Conservation (phyloP, 2,329 filamentous ascomycete species). For the Tolypocladium tundrense region DNA sequence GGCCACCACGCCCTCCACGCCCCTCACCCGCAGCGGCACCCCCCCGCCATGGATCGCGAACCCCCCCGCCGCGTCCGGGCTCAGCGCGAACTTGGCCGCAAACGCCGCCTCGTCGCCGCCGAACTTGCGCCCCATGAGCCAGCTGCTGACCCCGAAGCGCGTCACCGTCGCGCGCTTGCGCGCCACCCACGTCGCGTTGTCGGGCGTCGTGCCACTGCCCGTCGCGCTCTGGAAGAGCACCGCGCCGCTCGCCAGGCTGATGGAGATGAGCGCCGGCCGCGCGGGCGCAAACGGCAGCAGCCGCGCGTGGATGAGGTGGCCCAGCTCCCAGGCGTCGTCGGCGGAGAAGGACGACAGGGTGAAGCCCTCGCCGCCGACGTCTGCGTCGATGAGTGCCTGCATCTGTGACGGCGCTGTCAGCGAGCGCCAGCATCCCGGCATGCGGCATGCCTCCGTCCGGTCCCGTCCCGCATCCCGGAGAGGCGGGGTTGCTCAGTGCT, state of each 20-base stretch:
- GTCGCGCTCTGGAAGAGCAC: constrained; percentile 62
- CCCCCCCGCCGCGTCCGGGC: constrained; percentile 40
- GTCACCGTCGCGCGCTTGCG: constrained; percentile 65
- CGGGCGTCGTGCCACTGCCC: constrained; percentile 55
- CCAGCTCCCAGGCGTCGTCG: constrained; percentile 55
- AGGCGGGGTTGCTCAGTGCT: background rate
- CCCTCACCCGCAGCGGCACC: constrained; percentile 60
- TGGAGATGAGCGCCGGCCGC: constrained; percentile 49
- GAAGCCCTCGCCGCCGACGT: constrained; percentile 31
- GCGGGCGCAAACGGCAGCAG: constrained; percentile 37
- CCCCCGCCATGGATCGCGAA: constrained; percentile 75
- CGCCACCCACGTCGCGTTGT: constrained; percentile 61
- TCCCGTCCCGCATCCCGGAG: background rate
- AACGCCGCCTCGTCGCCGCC: constrained; percentile 54
- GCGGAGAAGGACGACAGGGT: constrained; percentile 46
- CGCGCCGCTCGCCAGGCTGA: constrained; percentile 45
- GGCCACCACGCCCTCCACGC: constrained; percentile 66
- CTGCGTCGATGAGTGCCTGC: constrained; percentile 11
- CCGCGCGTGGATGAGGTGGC: constrained; percentile 52
- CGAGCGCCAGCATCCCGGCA: background rate
- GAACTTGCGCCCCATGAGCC: constrained; percentile 62
- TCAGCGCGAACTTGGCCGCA: constrained; percentile 53
- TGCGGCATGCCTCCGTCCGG: background rate
- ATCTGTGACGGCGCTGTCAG: constrained; percentile 10
- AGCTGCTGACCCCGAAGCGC: constrained; percentile 59